Evolutionary conservation across 768 basidiomycete species (phyloP).

Genomic region (Auricularia auricula-judae): DNA sequence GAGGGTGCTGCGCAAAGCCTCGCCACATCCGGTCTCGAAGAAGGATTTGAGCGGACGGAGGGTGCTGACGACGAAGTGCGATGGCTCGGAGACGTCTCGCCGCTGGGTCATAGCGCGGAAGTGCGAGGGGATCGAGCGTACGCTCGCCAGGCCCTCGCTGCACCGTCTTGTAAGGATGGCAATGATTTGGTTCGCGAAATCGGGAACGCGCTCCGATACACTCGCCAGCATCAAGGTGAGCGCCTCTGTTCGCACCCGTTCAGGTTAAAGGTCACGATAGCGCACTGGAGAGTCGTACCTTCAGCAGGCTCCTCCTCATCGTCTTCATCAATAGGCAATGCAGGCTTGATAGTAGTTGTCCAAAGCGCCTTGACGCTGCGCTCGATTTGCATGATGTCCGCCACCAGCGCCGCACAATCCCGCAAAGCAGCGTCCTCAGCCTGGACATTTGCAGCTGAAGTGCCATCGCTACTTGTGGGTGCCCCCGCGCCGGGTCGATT

Average conservation of each 20-base stretch:
- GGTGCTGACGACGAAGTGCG: constrained; percentile 75
- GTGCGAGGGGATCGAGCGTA: constrained; percentile 83
- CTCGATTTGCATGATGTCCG: constrained; percentile 55
- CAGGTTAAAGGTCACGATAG: neutral
- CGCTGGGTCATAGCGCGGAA: constrained; percentile 77
- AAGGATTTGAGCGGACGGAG: constrained; percentile 69
- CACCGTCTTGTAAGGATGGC: constrained; percentile 68
- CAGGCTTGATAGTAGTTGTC: constrained; percentile 51
- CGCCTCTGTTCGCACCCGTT: constrained; percentile 10
- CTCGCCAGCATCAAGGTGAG: constrained; percentile 41
- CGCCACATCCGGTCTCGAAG: constrained; percentile 49
- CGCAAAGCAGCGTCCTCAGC: constrained; percentile 55
- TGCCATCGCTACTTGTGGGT: constrained; percentile 42
- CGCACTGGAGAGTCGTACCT: constrained; percentile 29
- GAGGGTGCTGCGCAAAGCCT: constrained; percentile 52
- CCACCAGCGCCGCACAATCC: constrained; percentile 54
- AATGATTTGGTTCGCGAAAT: constrained; percentile 54
- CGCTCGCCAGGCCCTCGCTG: constrained; percentile 72
- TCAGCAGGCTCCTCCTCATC: constrained; percentile 31
- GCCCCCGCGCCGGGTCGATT: constrained; percentile 7
- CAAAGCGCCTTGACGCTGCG: constrained; percentile 47
- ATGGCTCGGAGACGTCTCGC: constrained; percentile 62
- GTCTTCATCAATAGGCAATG: constrained; percentile 34
- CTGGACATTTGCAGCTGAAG: constrained; percentile 42
- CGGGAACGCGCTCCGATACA: constrained; percentile 41